phyloP scores from a whole-genome alignment of 2,329 filamentous ascomycete genomes.

The Tolypocladium album region DNA sequence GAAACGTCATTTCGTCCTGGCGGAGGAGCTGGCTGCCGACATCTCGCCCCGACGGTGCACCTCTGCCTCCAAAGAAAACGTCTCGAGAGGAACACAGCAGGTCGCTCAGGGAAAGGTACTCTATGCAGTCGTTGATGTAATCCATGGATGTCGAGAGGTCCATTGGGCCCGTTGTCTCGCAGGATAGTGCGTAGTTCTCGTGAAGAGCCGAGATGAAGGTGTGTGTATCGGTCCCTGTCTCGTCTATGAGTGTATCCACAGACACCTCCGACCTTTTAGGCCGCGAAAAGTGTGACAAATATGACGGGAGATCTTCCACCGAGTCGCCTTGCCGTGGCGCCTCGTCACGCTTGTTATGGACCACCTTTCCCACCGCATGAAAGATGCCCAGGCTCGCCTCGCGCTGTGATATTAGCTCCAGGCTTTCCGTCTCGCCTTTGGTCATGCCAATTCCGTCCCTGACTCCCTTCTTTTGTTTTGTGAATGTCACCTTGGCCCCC shows the following conservation, averaged over 20 bases:
- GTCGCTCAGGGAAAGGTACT: slow-evolving; percentile 79
- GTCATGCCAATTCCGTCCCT: slow-evolving; percentile 54
- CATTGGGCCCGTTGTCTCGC: slow-evolving; percentile 42
- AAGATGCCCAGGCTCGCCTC: slow-evolving; percentile 91
- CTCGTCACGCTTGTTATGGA: slow-evolving; percentile 86
- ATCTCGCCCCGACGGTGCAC: slow-evolving; percentile 41
- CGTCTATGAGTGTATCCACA: slow-evolving; percentile 74
- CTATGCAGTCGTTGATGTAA: slow-evolving; percentile 74
- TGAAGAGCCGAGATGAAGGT: slow-evolving; percentile 87
- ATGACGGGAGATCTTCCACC: slow-evolving; percentile 46
- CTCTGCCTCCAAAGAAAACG: slow-evolving; percentile 53
- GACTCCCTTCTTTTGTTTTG: slow-evolving; percentile 52
- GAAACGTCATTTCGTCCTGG: slow-evolving; percentile 90
- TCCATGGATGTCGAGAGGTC: slow-evolving; percentile 57
- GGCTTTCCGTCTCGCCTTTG: slow-evolving; percentile 64
- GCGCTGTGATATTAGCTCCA: slow-evolving; percentile 73
- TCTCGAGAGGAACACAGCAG: slow-evolving; percentile 67
- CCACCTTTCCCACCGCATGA: slow-evolving; percentile 88
- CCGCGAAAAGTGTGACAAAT: slow-evolving; percentile 45
- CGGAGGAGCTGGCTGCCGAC: slow-evolving; percentile 63
- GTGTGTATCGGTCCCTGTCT: slow-evolving; percentile 82
- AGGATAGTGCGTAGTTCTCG: slow-evolving; percentile 88
- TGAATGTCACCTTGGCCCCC: slow-evolving; percentile 63
- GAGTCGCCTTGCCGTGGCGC: slow-evolving; percentile 26
- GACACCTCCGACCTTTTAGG: slow-evolving; percentile 54